phyloP scores from a whole-genome alignment of 2,329 filamentous ascomycete genomes.

The Colletotrichum lini region DNA sequence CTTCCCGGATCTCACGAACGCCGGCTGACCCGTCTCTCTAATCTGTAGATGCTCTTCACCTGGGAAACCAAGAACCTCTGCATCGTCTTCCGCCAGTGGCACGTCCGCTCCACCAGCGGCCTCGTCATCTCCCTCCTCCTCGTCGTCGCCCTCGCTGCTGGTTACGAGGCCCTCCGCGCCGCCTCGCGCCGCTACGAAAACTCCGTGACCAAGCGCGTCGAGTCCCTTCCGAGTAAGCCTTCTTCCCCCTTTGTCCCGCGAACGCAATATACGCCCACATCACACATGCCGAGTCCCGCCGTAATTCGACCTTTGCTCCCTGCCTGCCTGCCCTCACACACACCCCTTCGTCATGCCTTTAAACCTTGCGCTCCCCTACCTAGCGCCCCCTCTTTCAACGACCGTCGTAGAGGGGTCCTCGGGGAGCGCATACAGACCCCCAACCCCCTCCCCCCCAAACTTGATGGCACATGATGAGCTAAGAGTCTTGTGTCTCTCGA shows the following conservation, averaged over 20 bases:
- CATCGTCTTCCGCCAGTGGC: slow-evolving; percentile 95
- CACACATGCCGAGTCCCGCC: not conserved
- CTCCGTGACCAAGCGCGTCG: slow-evolving; percentile 62
- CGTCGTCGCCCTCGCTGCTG: slow-evolving; percentile 87
- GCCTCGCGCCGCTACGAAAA: slow-evolving; percentile 83
- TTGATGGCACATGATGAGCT: slow-evolving; percentile 38
- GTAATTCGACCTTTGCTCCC: slow-evolving; percentile 7
- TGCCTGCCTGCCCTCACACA: slow-evolving; percentile 31
- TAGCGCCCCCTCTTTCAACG: slow-evolving; percentile 31
- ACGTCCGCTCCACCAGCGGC: slow-evolving; percentile 79
- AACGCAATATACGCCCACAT: not conserved
- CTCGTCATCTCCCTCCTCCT: slow-evolving; percentile 87
- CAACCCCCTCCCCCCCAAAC: not conserved
- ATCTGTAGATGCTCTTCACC: slow-evolving; percentile 91
- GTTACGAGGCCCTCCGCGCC: slow-evolving; percentile 91
- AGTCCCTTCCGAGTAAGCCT: slow-evolving; percentile 68
- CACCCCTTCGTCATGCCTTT: slow-evolving; percentile 16
- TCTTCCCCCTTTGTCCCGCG: slow-evolving; percentile 24
- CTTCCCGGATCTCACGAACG: not conserved
- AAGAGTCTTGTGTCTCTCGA: slow-evolving; percentile 45
- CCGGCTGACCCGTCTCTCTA: slow-evolving; percentile 39
- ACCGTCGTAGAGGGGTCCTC: slow-evolving; percentile 31
- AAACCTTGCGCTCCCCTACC: slow-evolving; percentile 24
- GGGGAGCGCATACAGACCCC: slow-evolving; percentile 36
- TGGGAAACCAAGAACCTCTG: slow-evolving; percentile 96